Evolutionary conservation across 352 stramenopile species (phyloP), one percentile per base, ranked within the genome.

Genomic region (Phytophthora quininea): DNA sequence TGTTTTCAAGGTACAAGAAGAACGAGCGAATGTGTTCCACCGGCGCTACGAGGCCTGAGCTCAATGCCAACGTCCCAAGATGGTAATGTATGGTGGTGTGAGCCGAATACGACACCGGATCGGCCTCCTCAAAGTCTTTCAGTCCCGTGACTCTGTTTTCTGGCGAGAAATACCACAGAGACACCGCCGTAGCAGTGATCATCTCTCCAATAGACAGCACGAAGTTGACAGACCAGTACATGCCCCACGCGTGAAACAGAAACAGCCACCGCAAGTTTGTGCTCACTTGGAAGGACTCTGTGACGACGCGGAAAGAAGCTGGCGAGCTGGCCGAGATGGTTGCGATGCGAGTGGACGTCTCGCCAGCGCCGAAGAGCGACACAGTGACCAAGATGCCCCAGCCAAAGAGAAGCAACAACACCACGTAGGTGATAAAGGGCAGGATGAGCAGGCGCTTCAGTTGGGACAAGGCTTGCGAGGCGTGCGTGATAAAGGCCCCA

Each of bases 1-100:
- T 89, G 71, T 89, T 82, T 73, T 93, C 84, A 33, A 95, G 65
- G 71, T 95, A 93, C 64, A 86, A 79, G 55, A 92, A 92, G 57
- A 95, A 91, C 40, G 80, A 74, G 12, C 85, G 87, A 11, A 93
- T 69, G 63, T 84, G 80, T 45, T 88, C 77, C 32, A 95, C 83
- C 0, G 80, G 82, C 1, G 78, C 74, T 8, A 95, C 82, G 8
- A 77, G 69, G 15, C 73, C 75, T 1, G 83, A 82, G 58, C 85
- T 93, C 19, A 93, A 47, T 4, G 87, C 87, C 31, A 92, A 64
- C 30, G 87, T 95, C 30, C 87, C 87, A 24, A 95, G 64, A 54
- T 95, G 87, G 48, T 87, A 92, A 14, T 74, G 79, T 35, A 93
- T 65, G 8, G 84, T 90, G 24, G 74, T 82, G 12, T 84, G 54